phyloP scores from a whole-genome alignment of 805 yeast genomes.

The Isabelozyma rhagii region DNA sequence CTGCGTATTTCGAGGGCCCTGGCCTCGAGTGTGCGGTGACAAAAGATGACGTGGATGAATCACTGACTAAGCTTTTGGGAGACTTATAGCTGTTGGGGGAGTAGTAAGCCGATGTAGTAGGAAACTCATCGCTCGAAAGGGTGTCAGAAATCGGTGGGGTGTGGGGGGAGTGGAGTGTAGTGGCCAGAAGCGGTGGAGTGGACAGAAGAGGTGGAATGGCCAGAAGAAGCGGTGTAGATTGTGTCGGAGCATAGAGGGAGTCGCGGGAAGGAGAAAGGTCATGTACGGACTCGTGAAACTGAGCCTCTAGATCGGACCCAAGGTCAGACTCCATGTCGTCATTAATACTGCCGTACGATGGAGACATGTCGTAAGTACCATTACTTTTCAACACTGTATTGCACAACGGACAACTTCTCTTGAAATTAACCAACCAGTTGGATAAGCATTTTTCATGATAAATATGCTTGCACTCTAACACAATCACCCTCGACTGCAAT shows the following conservation, averaged over 20 bases:
- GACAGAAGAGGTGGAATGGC: background rate
- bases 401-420: conserved; percentile 59
- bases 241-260: background rate
- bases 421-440: conserved; percentile 56
- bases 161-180: too few species aligned
- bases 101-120: background rate
- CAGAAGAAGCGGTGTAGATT: conserved; percentile 1
- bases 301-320: conserved; percentile 4
- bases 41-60: conserved; percentile 5
- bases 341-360: background rate
- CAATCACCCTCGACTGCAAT: conserved; percentile 45
- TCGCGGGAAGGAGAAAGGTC: background rate
- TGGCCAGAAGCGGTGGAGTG: too few species aligned
- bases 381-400: conserved; percentile 23
- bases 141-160: too few species aligned
- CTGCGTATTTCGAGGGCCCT: background rate
- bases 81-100: background rate
- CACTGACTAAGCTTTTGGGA: background rate
- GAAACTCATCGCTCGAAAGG: background rate
- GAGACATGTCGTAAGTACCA: background rate
- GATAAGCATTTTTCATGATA: conserved; percentile 57
- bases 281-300: background rate
- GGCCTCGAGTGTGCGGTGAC: conserved; percentile 9
- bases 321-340: background rate
- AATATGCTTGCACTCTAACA: conserved; percentile 59